Conservation (phyloP, 179 eudicot species). For the Camellia oleifera region DNA sequence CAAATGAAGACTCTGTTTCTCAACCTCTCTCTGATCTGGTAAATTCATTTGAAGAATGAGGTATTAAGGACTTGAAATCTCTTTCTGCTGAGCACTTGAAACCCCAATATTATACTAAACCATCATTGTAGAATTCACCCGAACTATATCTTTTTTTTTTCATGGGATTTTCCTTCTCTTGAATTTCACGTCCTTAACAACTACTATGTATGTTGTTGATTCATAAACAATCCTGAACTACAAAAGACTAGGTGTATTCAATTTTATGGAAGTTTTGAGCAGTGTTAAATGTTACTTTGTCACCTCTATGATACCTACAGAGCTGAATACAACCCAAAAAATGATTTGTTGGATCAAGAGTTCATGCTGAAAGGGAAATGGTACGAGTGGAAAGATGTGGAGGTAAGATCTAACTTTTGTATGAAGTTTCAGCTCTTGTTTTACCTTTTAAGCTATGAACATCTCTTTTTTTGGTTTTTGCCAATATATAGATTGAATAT, state of each 20-base stretch:
- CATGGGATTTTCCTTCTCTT: neutral
- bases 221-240: neutral
- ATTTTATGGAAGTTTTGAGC: neutral
- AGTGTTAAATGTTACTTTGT: neutral
- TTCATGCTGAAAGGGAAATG: slow-evolving; percentile 93
- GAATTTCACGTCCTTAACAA: neutral
- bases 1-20: too few relatives aligned
- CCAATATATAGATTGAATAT: neutral
- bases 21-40: too few relatives aligned
- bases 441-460: slow-evolving; percentile 2
- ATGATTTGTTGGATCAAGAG: slow-evolving; percentile 89
- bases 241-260: neutral
- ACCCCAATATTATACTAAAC: too few relatives aligned
- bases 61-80: too few relatives aligned
- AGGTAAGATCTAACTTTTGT: slow-evolving; percentile 48
- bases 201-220: neutral
- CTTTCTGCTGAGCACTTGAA: too few relatives aligned
- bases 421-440: neutral
- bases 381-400: slow-evolving; percentile 90
- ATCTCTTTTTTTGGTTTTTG: neutral
- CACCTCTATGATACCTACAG: slow-evolving; percentile 37
- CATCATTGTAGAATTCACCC: neutral
- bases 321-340: slow-evolving; percentile 84
- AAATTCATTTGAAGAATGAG: too few relatives aligned
- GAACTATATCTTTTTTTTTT: neutral